phyloP scores from a whole-genome alignment of 345 rosid genomes.

The Pistacia atlantica region DNA sequence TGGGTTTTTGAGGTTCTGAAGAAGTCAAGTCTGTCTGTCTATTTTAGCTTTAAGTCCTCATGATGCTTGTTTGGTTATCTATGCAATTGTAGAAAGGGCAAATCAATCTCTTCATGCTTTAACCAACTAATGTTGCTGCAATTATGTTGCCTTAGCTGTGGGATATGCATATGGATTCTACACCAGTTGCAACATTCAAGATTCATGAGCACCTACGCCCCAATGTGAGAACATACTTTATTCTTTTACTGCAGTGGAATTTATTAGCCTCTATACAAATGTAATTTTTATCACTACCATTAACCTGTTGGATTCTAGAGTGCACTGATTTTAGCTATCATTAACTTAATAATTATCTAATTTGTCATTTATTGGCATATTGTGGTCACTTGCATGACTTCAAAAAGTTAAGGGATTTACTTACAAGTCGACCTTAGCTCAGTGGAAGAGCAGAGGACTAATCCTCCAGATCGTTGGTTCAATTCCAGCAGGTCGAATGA shows the following conservation, averaged over 20 bases:
- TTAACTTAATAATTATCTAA: background rate
- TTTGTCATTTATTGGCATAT: conserved; percentile 6
- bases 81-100: background rate
- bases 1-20: background rate
- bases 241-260: background rate
- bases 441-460: conserved; percentile 39
- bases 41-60: conserved; percentile 11
- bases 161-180: conserved; percentile 60
- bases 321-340: background rate
- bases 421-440: conserved; percentile 34
- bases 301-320: background rate
- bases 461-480: conserved; percentile 35
- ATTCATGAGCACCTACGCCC: conserved; percentile 61
- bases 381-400: conserved; percentile 6
- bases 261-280: background rate
- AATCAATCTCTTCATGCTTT: conserved; percentile 9
- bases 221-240: conserved; percentile 40
- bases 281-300: background rate
- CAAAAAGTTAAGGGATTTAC: background rate
- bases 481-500: conserved; percentile 32
- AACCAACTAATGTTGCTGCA: conserved; percentile 19
- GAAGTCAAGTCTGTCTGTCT: background rate
- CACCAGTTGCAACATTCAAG: conserved; percentile 53
- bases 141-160: conserved; percentile 45
- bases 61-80: background rate